Evolutionary conservation across 495 filamentous ascomycete genomes (phyloP).

Genomic region (Penicillium tannophilum): DNA sequence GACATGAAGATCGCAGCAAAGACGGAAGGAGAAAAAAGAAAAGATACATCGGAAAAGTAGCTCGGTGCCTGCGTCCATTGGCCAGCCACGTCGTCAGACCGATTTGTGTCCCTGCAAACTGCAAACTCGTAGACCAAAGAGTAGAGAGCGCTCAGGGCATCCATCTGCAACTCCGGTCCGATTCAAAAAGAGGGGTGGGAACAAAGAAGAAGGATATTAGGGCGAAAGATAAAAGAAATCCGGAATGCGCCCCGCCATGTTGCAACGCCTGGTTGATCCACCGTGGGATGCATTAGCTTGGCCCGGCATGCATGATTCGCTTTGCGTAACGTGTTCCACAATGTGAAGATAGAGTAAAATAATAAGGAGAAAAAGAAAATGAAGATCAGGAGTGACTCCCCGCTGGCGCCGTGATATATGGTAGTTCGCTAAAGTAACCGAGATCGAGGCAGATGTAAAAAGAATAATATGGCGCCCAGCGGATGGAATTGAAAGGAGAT

Average conservation of each 20-base stretch:
- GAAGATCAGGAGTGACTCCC: conserved; percentile 7
- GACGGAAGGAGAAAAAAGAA: conserved; percentile 8
- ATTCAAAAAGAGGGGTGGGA: conserved; percentile 21
- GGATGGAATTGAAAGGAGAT: background rate
- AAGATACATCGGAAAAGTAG: conserved; percentile 10
- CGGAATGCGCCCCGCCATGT: conserved; percentile 12
- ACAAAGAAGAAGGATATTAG: background rate
- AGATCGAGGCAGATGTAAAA: conserved; percentile 9
- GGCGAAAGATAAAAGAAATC: conserved; percentile 5
- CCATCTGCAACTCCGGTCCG: conserved; percentile 17
- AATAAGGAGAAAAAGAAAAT: conserved; percentile 1
- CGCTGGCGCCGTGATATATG: conserved; percentile 28
- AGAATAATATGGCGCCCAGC: background rate
- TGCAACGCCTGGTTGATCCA: conserved; percentile 18
- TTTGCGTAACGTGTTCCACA: conserved; percentile 9
- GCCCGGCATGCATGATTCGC: conserved; percentile 18
- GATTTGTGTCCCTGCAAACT: conserved; percentile 13
- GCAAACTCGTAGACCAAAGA: conserved; percentile 2
- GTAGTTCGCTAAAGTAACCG: conserved; percentile 28
- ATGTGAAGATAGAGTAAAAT: background rate
- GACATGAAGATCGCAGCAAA: conserved; percentile 4
- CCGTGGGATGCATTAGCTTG: conserved; percentile 12
- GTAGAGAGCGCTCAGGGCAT: conserved; percentile 1
- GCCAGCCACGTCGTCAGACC: conserved; percentile 22
- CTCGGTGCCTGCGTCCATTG: conserved; percentile 26